phyloP scores from a whole-genome alignment of 805 yeast species.

The Lachancea quebecensis region DNA sequence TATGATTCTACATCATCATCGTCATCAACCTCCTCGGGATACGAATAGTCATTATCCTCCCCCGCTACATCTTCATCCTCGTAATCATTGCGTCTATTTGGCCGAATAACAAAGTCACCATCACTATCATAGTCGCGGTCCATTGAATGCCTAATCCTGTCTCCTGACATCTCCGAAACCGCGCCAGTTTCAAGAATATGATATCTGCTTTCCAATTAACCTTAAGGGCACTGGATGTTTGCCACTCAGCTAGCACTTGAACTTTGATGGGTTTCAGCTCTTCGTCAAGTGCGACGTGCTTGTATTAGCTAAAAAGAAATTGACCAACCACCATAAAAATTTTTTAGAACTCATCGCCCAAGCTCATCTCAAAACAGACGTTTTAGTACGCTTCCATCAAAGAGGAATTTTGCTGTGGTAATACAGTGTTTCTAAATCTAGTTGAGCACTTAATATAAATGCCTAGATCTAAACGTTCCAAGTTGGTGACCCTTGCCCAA shows the following conservation, averaged over 20 bases:
- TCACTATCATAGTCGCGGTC: conserved; percentile 14
- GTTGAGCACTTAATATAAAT: conserved; percentile 32
- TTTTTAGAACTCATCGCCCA: background rate
- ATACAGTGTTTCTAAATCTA: background rate
- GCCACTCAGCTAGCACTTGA: background rate
- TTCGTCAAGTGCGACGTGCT: too few species aligned
- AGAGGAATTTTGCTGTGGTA: too few species aligned
- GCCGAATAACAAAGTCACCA: conserved; percentile 13
- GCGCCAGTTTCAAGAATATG: background rate
- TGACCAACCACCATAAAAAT: background rate
- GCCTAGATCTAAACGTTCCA: conserved; percentile 98
- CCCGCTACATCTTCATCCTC: conserved; percentile 7
- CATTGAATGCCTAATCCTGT: conserved; percentile 9
- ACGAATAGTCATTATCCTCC: conserved; percentile 21
- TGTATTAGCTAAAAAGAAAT: background rate
- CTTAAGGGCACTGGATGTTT: background rate
- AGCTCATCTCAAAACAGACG: background rate
- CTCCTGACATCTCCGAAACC: conserved; percentile 9
- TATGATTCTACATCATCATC: conserved; percentile 17
- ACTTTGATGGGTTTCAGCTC: too few species aligned
- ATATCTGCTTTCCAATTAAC: too few species aligned
- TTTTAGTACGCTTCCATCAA: too few species aligned
- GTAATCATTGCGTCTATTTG: conserved; percentile 9
- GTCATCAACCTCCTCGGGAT: conserved; percentile 11
- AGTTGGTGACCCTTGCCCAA: conserved; percentile 89